A percentile compares a stretch with the other conserved stretches of the same genome.
Conservation (phyloP, 371 early-diverging fungal genomes). For the Nosema muscidifuracis region DNA sequence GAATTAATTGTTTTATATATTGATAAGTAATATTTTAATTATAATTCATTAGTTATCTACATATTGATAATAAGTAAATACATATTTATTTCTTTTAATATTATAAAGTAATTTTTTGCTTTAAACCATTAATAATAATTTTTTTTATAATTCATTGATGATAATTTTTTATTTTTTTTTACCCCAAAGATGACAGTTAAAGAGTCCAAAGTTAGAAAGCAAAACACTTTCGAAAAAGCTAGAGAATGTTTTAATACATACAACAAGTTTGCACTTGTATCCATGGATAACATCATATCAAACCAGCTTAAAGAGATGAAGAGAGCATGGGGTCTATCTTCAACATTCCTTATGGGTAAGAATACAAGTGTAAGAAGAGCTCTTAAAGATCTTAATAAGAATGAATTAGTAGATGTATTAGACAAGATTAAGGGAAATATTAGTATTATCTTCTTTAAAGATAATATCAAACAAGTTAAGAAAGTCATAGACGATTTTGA, state of each 20-base stretch:
- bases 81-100: too few species aligned
- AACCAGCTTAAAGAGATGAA: conserved; percentile 98
- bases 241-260: conserved; percentile 51
- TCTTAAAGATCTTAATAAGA: conserved; percentile 74
- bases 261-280: conserved; percentile 78
- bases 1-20: too few species aligned
- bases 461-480: conserved; percentile 82
- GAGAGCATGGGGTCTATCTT: conserved; percentile 77
- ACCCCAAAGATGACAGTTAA: conserved; percentile 21
- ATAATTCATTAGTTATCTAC: too few species aligned
- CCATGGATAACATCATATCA: conserved; percentile 97
- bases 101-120: too few species aligned
- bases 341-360: conserved; percentile 95
- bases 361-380: conserved; percentile 98
- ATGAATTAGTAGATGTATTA: conserved; percentile 74
- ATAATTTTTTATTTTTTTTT: conserved; percentile 26
- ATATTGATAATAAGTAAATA: too few species aligned
- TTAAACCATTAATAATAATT: too few species aligned
- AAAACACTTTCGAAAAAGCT: conserved; percentile 52
- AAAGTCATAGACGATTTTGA: conserved; percentile 80
- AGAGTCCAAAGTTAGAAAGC: conserved; percentile 42
- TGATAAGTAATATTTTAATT: too few species aligned
- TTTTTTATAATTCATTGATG: too few species aligned
- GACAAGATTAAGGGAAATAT: conserved; percentile 74
- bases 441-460: conserved; percentile 97